A percentile compares a stretch with the other conserved stretches of the same genome.
Evolutionary conservation across 495 filamentous ascomycete species (phyloP).

Genomic region (Penicillium coprophilum): DNA sequence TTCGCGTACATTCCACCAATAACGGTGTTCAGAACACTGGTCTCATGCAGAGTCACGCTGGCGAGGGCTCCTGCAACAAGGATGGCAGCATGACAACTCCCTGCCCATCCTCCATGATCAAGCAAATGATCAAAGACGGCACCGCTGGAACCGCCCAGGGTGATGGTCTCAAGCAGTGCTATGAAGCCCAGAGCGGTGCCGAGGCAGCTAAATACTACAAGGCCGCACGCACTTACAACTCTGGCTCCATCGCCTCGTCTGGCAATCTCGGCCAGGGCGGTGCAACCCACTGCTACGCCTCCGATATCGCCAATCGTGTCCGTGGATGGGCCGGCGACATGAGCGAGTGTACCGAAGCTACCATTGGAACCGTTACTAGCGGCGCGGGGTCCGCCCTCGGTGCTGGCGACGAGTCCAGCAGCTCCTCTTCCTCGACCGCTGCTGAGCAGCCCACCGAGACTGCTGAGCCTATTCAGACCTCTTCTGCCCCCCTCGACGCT

Average conservation of each 20-base stretch:
- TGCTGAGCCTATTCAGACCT: conserved; percentile 7
- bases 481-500: not conserved
- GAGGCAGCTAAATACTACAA: conserved; percentile 47
- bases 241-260: conserved; percentile 45
- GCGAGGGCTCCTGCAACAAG: conserved; percentile 46
- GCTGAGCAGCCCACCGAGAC: conserved; percentile 9
- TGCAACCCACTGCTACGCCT: conserved; percentile 57
- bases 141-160: conserved; percentile 38
- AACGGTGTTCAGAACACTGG: conserved; percentile 52
- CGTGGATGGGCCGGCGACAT: conserved; percentile 45
- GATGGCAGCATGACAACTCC: conserved; percentile 36
- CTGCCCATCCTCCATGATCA: conserved; percentile 46
- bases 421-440: conserved; percentile 12
- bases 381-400: conserved; percentile 10
- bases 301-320: conserved; percentile 58
- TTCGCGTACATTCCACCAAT: conserved; percentile 49
- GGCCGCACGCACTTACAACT: conserved; percentile 58
- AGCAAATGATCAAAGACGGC: conserved; percentile 52
- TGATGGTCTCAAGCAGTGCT: conserved; percentile 43
- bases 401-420: conserved; percentile 9
- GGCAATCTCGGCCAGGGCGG: conserved; percentile 51
- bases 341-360: conserved; percentile 20
- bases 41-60: conserved; percentile 56
- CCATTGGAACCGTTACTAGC: conserved; percentile 15
- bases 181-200: conserved; percentile 28